Percentiles rank a stretch among this genome's conserved stretches.
Evolutionary conservation across 176 grass and related monocot species (phyloP).

Genomic region (Typha latifolia): DNA sequence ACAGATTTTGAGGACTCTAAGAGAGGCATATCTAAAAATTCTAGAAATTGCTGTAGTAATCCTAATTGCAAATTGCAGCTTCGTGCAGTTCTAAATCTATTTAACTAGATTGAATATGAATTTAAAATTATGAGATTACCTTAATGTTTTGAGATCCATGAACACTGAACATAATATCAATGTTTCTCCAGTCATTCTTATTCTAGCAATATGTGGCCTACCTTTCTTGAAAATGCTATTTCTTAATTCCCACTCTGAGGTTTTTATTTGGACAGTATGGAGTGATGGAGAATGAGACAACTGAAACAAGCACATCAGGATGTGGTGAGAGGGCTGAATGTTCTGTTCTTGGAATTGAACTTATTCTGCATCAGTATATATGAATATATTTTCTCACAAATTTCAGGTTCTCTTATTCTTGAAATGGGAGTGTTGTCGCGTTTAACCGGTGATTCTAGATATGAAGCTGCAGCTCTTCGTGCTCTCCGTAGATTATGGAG

Average conservation of each 20-base stretch:
- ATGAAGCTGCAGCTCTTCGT: constrained; percentile 76
- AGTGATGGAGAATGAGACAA: constrained; percentile 86
- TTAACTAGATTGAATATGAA: no score
- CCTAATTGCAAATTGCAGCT: no score
- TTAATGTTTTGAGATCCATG: no score
- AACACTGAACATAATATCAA: no score
- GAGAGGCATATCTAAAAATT: no score
- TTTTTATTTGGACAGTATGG: constrained; percentile 56
- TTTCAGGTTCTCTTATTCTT: constrained; percentile 86
- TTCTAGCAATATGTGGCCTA: not conserved
- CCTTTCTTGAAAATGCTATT: not conserved
- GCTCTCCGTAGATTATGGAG: constrained; percentile 95
- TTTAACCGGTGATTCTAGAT: constrained; percentile 81
- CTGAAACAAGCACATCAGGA: constrained; percentile 98
- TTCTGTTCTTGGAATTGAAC: constrained; percentile 7
- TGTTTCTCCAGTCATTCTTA: no score
- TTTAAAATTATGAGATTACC: no score
- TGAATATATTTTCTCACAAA: constrained; percentile 11
- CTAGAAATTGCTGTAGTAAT: no score
- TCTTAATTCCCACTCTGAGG: not conserved
- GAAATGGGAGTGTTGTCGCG: constrained; percentile 93
- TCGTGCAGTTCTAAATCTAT: no score
- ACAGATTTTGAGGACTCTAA: no score
- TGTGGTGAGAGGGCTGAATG: constrained; percentile 52
- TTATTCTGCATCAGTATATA: constrained; percentile 16